phyloP scores from a whole-genome alignment of 495 filamentous ascomycete species.

The Aspergillus sclerotiicarbonarius region DNA sequence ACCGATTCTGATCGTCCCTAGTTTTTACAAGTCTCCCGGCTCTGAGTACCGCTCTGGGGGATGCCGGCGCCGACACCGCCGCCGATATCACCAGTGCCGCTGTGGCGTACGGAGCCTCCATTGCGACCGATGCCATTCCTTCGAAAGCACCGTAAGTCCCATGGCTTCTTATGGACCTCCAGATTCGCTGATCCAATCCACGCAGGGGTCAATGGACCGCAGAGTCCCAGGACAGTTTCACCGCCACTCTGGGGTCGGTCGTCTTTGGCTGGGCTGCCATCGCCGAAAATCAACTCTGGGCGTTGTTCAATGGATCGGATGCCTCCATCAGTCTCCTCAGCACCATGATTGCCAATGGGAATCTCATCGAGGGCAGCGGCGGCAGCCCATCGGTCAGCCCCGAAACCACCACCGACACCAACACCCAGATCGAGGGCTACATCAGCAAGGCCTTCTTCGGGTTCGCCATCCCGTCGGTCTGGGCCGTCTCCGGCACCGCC shows the following conservation, averaged over 20 bases:
- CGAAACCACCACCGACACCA: not conserved
- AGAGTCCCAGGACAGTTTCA: not conserved
- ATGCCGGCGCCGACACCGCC: not conserved
- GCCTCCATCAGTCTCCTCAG: constrained; percentile 14
- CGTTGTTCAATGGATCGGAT: constrained; percentile 2
- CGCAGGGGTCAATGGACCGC: not conserved
- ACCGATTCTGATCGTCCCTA: not conserved
- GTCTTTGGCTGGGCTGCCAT: not conserved
- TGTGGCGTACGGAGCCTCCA: not conserved
- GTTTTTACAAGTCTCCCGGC: not conserved
- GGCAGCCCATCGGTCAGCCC: not conserved
- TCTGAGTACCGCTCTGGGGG: not conserved
- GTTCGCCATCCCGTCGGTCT: constrained; percentile 32
- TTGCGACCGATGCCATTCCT: not conserved
- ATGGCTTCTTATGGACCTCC: not conserved
- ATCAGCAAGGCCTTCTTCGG: constrained; percentile 27
- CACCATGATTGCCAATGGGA: constrained; percentile 23
- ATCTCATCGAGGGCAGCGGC: constrained; percentile 25
- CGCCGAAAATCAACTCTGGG: not conserved
- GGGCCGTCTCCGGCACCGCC: constrained; percentile 20
- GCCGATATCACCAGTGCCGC: not conserved
- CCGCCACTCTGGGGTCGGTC: not conserved
- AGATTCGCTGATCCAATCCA: not conserved
- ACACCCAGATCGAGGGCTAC: not conserved
- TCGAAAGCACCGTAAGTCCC: not conserved